phyloP scores from a whole-genome alignment of 1,139 yeast species.

The Pichia sp. region DNA sequence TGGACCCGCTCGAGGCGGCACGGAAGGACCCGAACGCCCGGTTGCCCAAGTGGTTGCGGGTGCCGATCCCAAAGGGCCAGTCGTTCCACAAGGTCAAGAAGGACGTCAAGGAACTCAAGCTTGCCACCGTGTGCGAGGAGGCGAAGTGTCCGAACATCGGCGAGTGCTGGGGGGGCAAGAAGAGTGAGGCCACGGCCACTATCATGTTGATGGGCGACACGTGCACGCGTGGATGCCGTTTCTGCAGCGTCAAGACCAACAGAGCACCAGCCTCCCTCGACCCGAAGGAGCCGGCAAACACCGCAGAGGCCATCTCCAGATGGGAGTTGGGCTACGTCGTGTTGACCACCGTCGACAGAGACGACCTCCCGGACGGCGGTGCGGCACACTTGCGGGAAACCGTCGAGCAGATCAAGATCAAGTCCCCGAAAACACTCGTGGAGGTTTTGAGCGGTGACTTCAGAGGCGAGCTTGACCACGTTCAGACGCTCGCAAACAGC shows the following conservation, averaged over 20 bases:
- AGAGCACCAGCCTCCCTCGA: slow-evolving; percentile 85
- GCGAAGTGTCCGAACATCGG: slow-evolving; percentile 99
- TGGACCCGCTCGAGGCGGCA: slow-evolving; percentile 70
- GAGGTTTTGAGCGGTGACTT: slow-evolving; percentile 96
- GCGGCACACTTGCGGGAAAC: slow-evolving; percentile 87
- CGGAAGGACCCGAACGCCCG: slow-evolving; percentile 51
- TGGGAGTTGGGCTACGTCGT: slow-evolving; percentile 99
- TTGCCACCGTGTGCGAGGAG: slow-evolving; percentile 96
- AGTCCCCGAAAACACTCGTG: slow-evolving; percentile 87
- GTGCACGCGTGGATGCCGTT: slow-evolving; percentile 97
- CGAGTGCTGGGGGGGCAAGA: slow-evolving; percentile 99
- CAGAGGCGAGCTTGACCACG: slow-evolving; percentile 82
- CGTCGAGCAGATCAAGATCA: slow-evolving; percentile 73
- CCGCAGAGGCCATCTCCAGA: slow-evolving; percentile 94
- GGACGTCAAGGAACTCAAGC: slow-evolving; percentile 81
- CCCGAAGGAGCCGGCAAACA: slow-evolving; percentile 95
- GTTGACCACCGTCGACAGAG: slow-evolving; percentile 95
- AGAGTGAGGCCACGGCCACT: slow-evolving; percentile 96
- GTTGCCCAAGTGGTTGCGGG: slow-evolving; percentile 90
- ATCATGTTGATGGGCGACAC: slow-evolving; percentile 98
- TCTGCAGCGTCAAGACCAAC: slow-evolving; percentile 93
- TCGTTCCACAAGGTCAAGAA: slow-evolving; percentile 74
- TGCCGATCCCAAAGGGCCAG: slow-evolving; percentile 90
- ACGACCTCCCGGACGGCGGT: slow-evolving; percentile 92
- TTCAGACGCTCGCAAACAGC: slow-evolving; percentile 69